Evolutionary conservation across 108 stramenopile species (phyloP), one percentile per base, ranked within the genome.

Genomic region (Cyclostephanos tholiformis): DNA sequence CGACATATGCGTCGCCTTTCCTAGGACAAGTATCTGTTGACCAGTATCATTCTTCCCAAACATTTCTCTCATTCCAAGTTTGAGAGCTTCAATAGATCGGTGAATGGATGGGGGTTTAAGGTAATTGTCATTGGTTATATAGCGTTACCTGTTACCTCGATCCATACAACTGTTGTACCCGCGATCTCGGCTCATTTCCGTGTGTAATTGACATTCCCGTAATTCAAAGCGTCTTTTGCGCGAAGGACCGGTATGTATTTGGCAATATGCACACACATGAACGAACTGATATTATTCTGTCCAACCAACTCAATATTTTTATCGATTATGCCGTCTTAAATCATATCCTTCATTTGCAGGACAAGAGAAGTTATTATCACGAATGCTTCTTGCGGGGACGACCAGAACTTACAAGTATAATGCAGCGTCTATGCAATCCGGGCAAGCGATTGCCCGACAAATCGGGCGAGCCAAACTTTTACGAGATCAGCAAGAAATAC

Each of bases 91-190:
- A 77, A 57, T 20, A 56, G 76, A 59, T 58, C 53, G 35, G 70
- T 77, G 23, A 77, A 77, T 52, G 76, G 76, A 23, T 77, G 76
- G 76, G 76, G 76, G 19, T 77, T 77, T 32, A 71, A 77, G 76
- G 75, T 76, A 63, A n/a, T 38, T 55, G 8, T 46, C 16, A 17
- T 7, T 17, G 19, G 1, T 52, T 4, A 17, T 10, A 25, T 52
- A 8, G 52, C 23, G 26, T 29, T 26, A 26, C n/a, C 25, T 26
- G 13, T 2, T 14, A 29, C 25, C 27, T 29, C 16, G 3, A 22
- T 20, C 52, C 20, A 9, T 51, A 4, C 52, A 53, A n/a, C n/a
- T n/a, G n/a, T n/a, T n/a, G n/a, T n/a, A n/a, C n/a, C n/a, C n/a
- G n/a, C n/a, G n/a, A n/a, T 20, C 41, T 41, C 41, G 12, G 41